Conservation (phyloP, 306 rosid species). For the Glycyrrhiza uralensis region DNA sequence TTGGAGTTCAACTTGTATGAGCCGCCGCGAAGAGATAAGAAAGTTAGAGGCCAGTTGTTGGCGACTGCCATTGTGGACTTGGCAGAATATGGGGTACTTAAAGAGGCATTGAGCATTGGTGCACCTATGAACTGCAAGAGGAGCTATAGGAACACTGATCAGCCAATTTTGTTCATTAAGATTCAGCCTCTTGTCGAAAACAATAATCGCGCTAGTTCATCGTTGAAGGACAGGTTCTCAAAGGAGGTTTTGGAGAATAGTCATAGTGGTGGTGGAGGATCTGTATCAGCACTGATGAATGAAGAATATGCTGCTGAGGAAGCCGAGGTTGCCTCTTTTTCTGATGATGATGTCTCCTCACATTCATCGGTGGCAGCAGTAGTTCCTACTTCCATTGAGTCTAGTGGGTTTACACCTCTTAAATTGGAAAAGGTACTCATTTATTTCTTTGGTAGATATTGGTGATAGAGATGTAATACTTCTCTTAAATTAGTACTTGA, state of each 20-base stretch:
- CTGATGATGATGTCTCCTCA: constrained; percentile 88
- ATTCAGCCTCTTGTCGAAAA: constrained; percentile 66
- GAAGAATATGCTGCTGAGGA: constrained; percentile 75
- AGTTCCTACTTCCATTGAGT: constrained; percentile 34
- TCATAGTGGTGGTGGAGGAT: constrained; percentile 47
- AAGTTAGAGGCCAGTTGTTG: constrained; percentile 71
- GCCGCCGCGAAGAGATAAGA: constrained; percentile 76
- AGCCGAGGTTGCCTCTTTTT: constrained; percentile 62
- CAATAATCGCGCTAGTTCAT: constrained; percentile 34
- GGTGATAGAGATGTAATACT: neutral
- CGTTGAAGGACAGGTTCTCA: constrained; percentile 44
- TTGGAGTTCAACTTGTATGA: constrained; percentile 80
- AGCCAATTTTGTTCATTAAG: constrained; percentile 57
- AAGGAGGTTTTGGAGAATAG: constrained; percentile 34
- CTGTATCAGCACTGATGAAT: constrained; percentile 57
- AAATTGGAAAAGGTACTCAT: constrained; percentile 54
- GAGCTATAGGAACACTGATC: constrained; percentile 70
- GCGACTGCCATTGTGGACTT: constrained; percentile 73
- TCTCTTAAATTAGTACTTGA: no score
- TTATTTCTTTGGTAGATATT: neutral
- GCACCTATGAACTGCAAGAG: constrained; percentile 74
- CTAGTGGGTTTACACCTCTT: constrained; percentile 37
- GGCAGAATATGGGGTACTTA: constrained; percentile 74
- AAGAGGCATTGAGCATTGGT: constrained; percentile 52
- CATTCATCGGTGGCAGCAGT: constrained; percentile 58